Base-by-base conservation (phyloP, 768 basidiomycete species). In the Hygrocybe punicea region DNA sequence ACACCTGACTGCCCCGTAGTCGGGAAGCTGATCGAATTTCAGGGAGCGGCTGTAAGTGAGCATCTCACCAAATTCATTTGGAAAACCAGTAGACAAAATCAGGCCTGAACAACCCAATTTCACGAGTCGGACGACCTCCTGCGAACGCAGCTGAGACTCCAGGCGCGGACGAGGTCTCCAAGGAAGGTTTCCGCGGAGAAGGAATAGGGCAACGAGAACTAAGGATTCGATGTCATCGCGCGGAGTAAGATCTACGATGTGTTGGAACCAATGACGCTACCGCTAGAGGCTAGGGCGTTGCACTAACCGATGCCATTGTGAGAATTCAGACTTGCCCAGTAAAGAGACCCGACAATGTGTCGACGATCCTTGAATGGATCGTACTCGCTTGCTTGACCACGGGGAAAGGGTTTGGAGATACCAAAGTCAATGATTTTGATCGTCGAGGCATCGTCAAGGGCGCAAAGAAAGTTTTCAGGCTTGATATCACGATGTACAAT, bases 161-260 rank as follows among this genome's bases (percentile, higher is more conserved):
- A 57, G 50, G 37, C 29, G 57, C n/a, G 56, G 57, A 49, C 62
- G 56, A 58, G 59, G 55, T 66, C 75, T 76, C 66, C 68, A 67
- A 36, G 64, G 64, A 23, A 62, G 70, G 7, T 72, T 73, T 35
- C 83, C 82, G 14, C 79, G 78, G 4, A 84, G 69, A 63, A 84
- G 82, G 63, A 82, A 83, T 25, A 84, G 73, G 47, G 81, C 73
- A 70, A 78, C 75, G 62, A 81, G 80, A 3, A 82, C 80, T 19
- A 84, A 69, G 1, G 79, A 78, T 67, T 84, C 82, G 48, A 84
- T 69, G 63, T 84, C 83, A 60, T 84, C 83, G 36, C 81, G 81
- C 2, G 65, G 68, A 33, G 61, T 55, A 40, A 69, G 63, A 37
- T 65, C 67, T 68, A 53, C 45, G 21, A 55, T n/a, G 53, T 47